A percentile compares a stretch with the other conserved stretches of the same genome.
Conservation (phyloP, 441 rosid species). For the Mallotus repandus region DNA sequence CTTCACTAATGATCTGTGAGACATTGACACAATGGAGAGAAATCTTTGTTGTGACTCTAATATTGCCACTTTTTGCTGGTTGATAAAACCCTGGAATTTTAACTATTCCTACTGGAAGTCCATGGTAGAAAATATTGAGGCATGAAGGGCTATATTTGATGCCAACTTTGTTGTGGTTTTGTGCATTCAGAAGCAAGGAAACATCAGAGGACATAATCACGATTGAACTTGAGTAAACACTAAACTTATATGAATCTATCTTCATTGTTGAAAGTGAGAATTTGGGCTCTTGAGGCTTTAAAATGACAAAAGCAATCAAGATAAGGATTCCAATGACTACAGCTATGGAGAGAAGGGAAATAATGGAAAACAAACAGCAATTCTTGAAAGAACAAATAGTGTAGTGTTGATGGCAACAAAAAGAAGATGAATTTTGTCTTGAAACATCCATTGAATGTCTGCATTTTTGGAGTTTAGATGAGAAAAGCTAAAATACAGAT, state of each 20-base stretch:
- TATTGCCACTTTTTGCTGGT: constrained; percentile 33
- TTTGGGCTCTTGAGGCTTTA: constrained; percentile 35
- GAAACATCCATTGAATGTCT: constrained; percentile 7
- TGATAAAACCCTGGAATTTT: constrained; percentile 34
- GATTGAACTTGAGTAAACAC: constrained; percentile 28
- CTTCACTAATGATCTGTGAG: constrained; percentile 14
- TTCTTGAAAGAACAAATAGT: constrained; percentile 23
- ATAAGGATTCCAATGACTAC: constrained; percentile 6
- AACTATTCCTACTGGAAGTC: constrained; percentile 28
- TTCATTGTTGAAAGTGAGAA: constrained; percentile 30
- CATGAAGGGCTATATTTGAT: constrained; percentile 31
- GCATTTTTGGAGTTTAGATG: background rate
- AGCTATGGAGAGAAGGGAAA: constrained; percentile 22
- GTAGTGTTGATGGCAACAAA: background rate
- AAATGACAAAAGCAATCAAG: constrained; percentile 18
- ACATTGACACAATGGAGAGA: constrained; percentile 29
- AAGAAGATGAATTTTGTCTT: background rate
- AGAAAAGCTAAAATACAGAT: background rate
- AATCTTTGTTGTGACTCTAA: constrained; percentile 20
- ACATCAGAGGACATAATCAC: constrained; percentile 31
- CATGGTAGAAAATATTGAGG: constrained; percentile 28
- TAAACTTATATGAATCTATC: constrained; percentile 29
- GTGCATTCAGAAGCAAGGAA: constrained; percentile 30
- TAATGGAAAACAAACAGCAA: constrained; percentile 21
- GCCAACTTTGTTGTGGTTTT: constrained; percentile 38